A percentile compares a stretch with the other conserved stretches of the same genome.
Evolutionary conservation across 805 yeast species (phyloP).

Genomic region (Hagleromyces aurorensis): DNA sequence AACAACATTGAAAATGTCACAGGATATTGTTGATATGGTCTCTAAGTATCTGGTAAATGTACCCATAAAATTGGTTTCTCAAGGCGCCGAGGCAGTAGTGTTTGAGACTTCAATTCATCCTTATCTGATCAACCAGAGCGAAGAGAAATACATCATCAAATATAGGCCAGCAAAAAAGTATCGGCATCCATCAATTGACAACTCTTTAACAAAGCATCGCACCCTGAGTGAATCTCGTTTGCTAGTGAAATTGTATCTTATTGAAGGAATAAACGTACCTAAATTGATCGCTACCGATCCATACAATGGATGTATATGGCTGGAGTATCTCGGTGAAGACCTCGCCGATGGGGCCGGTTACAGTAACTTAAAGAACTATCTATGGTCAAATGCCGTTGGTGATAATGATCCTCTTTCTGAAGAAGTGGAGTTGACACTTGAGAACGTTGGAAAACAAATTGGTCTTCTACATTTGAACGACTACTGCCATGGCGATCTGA

Average conservation of each 20-base stretch:
- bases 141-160: slow-evolving; percentile 53
- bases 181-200: slow-evolving; percentile 78
- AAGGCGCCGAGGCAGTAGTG: slow-evolving; percentile 88
- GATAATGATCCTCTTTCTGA: slow-evolving; percentile 27
- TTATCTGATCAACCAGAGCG: slow-evolving; percentile 34
- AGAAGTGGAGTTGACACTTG: slow-evolving; percentile 39
- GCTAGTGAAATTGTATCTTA: slow-evolving; percentile 43
- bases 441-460: slow-evolving; percentile 55
- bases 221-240: slow-evolving; percentile 81
- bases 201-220: slow-evolving; percentile 64
- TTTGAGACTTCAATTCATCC: slow-evolving; percentile 61
- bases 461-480: slow-evolving; percentile 69
- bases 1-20: slow-evolving; percentile 50
- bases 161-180: slow-evolving; percentile 87
- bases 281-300: slow-evolving; percentile 68
- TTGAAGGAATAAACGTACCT: slow-evolving; percentile 60
- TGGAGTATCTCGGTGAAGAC: slow-evolving; percentile 64
- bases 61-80: slow-evolving; percentile 53
- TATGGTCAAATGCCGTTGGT: slow-evolving; percentile 49
- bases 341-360: slow-evolving; percentile 41
- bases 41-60: slow-evolving; percentile 37
- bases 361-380: slow-evolving; percentile 63
- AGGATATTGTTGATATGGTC: slow-evolving; percentile 39
- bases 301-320: slow-evolving; percentile 75
- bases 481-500: slow-evolving; percentile 88